Evolutionary conservation across 345 rosid genomes (phyloP).

Genomic region (Fremontodendron californicum): DNA sequence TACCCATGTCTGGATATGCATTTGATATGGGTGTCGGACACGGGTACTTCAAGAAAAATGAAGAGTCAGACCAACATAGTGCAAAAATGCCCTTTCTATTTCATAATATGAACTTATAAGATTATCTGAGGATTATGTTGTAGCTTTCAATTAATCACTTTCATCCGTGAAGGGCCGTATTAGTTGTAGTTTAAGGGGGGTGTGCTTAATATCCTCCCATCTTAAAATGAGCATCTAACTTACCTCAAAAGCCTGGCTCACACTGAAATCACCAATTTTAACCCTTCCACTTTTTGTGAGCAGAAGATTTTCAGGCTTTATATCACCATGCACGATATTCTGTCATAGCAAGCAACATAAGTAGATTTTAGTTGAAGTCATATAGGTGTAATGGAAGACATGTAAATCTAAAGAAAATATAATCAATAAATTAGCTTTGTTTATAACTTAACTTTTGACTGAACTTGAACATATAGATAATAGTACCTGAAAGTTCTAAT

Average conservation of each 20-base stretch:
- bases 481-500: neutral
- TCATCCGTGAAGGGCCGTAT: too few relatives aligned
- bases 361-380: neutral
- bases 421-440: neutral
- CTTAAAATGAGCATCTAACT: neutral
- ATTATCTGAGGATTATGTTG: neutral
- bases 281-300: neutral
- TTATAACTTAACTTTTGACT: neutral
- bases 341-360: slow-evolving; percentile 17
- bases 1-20: too few relatives aligned
- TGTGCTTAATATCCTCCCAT: neutral
- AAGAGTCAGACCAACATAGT: too few relatives aligned
- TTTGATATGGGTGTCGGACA: too few relatives aligned
- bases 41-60: too few relatives aligned
- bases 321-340: slow-evolving; percentile 41
- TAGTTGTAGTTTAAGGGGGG: neutral
- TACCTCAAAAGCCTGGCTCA: neutral
- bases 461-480: neutral
- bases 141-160: neutral
- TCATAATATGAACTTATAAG: neutral
- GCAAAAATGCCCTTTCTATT: neutral
- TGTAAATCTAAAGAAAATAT: neutral
- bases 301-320: neutral
- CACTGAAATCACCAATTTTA: neutral
- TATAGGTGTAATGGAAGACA: neutral